Evolutionary conservation across 257 asterid genomes (phyloP), one percentile per base, ranked within the genome.

Genomic region (Gentiana macrophylla): DNA sequence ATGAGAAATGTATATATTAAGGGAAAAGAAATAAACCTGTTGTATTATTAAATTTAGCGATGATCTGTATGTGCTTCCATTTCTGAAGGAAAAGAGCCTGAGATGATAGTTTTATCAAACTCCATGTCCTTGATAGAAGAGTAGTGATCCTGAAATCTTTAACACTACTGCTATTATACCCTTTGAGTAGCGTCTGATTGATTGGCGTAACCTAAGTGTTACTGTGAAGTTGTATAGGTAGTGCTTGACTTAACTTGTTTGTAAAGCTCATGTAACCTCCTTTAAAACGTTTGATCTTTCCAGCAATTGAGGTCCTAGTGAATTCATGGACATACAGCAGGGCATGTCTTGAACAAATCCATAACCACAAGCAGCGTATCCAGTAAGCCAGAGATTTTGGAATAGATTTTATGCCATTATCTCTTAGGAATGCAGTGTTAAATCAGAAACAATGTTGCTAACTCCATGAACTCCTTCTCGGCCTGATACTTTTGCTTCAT

Each of bases 281-380:
- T 74, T 50, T 80, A 35, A 82, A 85, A 5, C 94, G 86, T 55
- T 83, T 55, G 4, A 82, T 80, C 58, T 76, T 82, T 41, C 92
- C 94, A 6, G 84, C 91, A 84, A 82, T 80, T 4, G 89, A 80
- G 0, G 92, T 82, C 66, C 92, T 72, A 4, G 75, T 80, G 73
- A 85, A 85, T 62, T 85, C 94, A 36, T 85, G 89, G 50, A 82
- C 59, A 64, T 85, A 85, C 0, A 86, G 48, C 80, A 85, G 15
- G 92, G 79, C 89, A 85, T 85, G 65, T 85, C 94, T 64, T 80
- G 86, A 33, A 74, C 80, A 52, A 77, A 85, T 24, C 94, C 89
- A 57, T 80, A 85, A 49, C 94, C 94, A 5, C 89, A 85, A 67
- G 94, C 94, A 7, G 92, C 79, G 53, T 76, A 85, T 24, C 94